Percentiles rank a stretch among this genome's conserved stretches.
Conservation (phyloP, 2,329 filamentous ascomycete genomes). For the Plenodomus tracheiphilus region DNA sequence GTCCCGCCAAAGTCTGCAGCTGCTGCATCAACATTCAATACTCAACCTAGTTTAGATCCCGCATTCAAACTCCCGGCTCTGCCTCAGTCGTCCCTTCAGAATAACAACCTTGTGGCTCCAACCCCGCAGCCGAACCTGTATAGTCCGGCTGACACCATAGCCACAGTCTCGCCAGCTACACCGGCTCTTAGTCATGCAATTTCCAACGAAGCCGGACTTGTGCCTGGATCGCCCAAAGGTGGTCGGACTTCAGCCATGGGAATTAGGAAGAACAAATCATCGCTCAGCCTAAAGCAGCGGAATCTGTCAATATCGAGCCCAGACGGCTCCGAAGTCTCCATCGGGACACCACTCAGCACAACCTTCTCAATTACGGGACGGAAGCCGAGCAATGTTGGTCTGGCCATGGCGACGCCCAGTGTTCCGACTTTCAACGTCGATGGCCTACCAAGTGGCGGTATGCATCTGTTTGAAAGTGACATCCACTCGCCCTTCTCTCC, state of each 20-base stretch:
- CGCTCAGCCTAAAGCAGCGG: slow-evolving; percentile 69
- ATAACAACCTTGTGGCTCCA: slow-evolving; percentile 30
- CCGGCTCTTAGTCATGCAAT: slow-evolving; percentile 43
- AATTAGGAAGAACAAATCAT: slow-evolving; percentile 56
- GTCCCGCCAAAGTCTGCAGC: slow-evolving; percentile 44
- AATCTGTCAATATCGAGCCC: slow-evolving; percentile 69
- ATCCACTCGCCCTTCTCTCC: slow-evolving; percentile 70
- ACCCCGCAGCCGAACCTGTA: slow-evolving; percentile 42
- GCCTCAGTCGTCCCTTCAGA: slow-evolving; percentile 31
- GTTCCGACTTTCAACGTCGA: slow-evolving; percentile 63
- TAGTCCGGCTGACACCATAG: slow-evolving; percentile 45
- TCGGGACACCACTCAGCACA: slow-evolving; percentile 73
- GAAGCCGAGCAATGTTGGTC: slow-evolving; percentile 58
- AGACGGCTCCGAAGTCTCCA: slow-evolving; percentile 67
- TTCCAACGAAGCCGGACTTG: slow-evolving; percentile 49
- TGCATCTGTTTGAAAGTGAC: slow-evolving; percentile 82
- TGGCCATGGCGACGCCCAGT: slow-evolving; percentile 71
- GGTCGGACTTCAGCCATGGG: slow-evolving; percentile 35
- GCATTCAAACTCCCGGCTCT: slow-evolving; percentile 38
- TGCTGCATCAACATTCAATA: slow-evolving; percentile 32
- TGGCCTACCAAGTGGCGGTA: slow-evolving; percentile 64
- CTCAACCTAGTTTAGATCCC: slow-evolving; percentile 31
- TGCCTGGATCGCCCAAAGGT: slow-evolving; percentile 41
- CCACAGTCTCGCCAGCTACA: slow-evolving; percentile 47
- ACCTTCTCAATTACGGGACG: slow-evolving; percentile 60